Conservation (phyloP, 176 grass and related monocot genomes). For the Saccharum officinarum region DNA sequence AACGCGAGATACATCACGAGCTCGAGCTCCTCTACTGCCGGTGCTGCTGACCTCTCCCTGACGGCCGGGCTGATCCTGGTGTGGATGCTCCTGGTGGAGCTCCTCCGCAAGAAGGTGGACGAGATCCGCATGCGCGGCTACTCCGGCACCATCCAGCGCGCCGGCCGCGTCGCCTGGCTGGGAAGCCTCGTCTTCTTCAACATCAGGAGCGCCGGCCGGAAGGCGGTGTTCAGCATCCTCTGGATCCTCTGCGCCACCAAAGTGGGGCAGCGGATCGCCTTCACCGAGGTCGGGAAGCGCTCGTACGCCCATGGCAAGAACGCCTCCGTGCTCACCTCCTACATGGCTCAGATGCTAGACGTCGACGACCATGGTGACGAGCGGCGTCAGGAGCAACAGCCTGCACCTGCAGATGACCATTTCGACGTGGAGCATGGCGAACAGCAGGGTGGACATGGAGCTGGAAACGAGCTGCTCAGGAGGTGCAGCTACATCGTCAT, state of each 20-base stretch:
- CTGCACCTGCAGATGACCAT: not conserved
- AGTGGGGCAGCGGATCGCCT: not conserved
- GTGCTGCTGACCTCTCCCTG: not conserved
- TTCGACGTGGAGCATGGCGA: too few species aligned
- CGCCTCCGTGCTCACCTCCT: not conserved
- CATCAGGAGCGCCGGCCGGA: not conserved
- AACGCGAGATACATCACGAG: not conserved
- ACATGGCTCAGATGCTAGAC: slow-evolving; percentile 11
- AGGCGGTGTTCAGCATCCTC: not conserved
- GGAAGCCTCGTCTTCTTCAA: not conserved
- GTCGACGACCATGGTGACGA: not conserved
- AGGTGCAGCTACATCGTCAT: not conserved
- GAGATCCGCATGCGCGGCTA: not conserved
- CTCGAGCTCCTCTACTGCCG: too few species aligned
- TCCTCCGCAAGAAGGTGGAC: not conserved
- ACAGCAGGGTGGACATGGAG: too few species aligned
- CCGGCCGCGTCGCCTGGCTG: not conserved
- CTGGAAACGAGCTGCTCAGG: not conserved
- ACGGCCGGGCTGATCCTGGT: not conserved
- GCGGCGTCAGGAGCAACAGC: not conserved
- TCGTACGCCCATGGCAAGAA: not conserved
- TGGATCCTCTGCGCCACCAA: not conserved
- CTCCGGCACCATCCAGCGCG: not conserved
- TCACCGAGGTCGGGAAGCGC: not conserved
- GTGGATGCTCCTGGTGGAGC: not conserved